These are phyloP conservation scores for Neocucurbitaria cava DNA, from an alignment of 2,329 filamentous ascomycete genomes.

Conservation along the genomic window DNA sequence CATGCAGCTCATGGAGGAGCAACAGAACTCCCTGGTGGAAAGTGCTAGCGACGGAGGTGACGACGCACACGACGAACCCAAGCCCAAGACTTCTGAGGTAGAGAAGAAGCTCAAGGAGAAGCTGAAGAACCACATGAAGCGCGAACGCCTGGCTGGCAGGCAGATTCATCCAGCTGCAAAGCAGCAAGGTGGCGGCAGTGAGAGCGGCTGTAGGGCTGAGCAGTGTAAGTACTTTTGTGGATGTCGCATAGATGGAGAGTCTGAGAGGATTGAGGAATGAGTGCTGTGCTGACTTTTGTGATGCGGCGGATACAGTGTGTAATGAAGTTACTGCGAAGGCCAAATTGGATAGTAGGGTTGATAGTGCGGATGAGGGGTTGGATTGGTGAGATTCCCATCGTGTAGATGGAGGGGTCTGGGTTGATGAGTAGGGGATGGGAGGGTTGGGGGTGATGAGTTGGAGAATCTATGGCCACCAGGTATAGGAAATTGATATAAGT, in stretches of 20 bases:
- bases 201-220: slow-evolving; percentile 26
- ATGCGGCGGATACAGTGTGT: too few species aligned
- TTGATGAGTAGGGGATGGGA: too few species aligned
- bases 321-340: background rate
- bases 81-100: too few species aligned
- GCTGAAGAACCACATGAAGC: slow-evolving; percentile 33
- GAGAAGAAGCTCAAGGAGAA: too few species aligned
- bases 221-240: slow-evolving; percentile 19
- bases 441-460: too few species aligned
- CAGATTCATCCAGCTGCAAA: slow-evolving; percentile 32
- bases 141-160: slow-evolving; percentile 27
- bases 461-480: too few species aligned
- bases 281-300: too few species aligned
- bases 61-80: too few species aligned
- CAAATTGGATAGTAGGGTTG: background rate
- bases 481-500: too few species aligned
- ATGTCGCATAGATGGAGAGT: too few species aligned
- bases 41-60: background rate
- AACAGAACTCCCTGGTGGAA: background rate
- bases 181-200: slow-evolving; percentile 18
- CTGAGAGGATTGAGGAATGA: too few species aligned
- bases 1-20: slow-evolving; percentile 11
- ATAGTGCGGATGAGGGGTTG: background rate
- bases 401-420: background rate
- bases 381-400: background rate